phyloP scores from a whole-genome alignment of 1,284 basidiomycete species.

The Paramarasmius palmivorus region DNA sequence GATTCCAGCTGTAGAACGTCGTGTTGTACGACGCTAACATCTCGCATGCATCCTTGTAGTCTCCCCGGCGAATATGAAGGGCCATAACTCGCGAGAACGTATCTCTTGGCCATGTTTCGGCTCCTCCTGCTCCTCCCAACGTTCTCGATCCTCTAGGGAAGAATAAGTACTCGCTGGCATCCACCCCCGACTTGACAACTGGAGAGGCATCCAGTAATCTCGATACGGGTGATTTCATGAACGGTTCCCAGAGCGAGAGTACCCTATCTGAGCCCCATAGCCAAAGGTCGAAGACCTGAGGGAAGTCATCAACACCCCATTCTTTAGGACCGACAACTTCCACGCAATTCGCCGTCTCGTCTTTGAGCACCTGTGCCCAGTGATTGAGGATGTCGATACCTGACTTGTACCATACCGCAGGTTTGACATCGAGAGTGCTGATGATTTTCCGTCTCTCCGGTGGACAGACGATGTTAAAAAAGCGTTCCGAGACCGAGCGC shows the following conservation, averaged over 20 bases:
- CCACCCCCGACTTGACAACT: slow-evolving; percentile 31
- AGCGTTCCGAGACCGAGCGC: slow-evolving; percentile 33
- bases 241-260: slow-evolving; percentile 32
- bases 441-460: slow-evolving; percentile 26
- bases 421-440: slow-evolving; percentile 31
- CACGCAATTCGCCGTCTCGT: slow-evolving; percentile 32
- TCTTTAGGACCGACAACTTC: slow-evolving; percentile 24
- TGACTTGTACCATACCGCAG: slow-evolving; percentile 29
- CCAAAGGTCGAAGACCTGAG: slow-evolving; percentile 38
- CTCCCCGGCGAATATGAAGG: slow-evolving; percentile 48
- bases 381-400: slow-evolving; percentile 27
- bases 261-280: slow-evolving; percentile 32
- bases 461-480: slow-evolving; percentile 38
- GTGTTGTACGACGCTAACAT: slow-evolving; percentile 48
- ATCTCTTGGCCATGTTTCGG: slow-evolving; percentile 7
- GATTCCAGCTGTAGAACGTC: slow-evolving; percentile 57
- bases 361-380: slow-evolving; percentile 28
- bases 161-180: slow-evolving; percentile 34
- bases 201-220: slow-evolving; percentile 31
- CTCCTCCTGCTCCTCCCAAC: slow-evolving; percentile 13
- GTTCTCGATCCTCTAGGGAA: slow-evolving; percentile 26
- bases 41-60: slow-evolving; percentile 52
- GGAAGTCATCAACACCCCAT: slow-evolving; percentile 25
- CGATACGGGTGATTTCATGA: slow-evolving; percentile 32
- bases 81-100: slow-evolving; percentile 30